Base-by-base conservation (phyloP, 2,329 filamentous ascomycete species). In the Gremmenia infestans region DNA sequence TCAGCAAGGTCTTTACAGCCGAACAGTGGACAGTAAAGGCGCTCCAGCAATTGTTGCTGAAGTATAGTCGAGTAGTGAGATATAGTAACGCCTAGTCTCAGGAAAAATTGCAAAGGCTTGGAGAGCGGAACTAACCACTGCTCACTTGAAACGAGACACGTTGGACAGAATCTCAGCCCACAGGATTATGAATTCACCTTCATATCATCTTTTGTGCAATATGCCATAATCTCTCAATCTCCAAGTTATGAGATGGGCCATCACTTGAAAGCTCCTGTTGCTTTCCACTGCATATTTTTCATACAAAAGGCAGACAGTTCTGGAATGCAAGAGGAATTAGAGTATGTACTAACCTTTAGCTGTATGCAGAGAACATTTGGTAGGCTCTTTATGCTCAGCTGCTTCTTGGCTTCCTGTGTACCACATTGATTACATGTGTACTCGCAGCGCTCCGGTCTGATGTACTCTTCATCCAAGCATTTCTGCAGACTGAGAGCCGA, bases 331-430 rank as follows among this genome's bases (percentile, higher is more conserved):
- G 32, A 25, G 5, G 43, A 35, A 35, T 46, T 15, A 22, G 19
- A 28, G 22, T 3, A 3, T 48, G 43, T 11, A 66, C 74, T 57
- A 71, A 91, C 90, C 81, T 97, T 97, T 40, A 97, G 80, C 68
- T 97, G 93, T 68, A 97, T 89, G 32, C 91, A 91, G 23, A 97
- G 75, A 6, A 96, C 91, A 40, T 94, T 93, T 0, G 93, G 93
- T 36, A 97, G 73, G 58, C 86, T 83, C 70, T 91, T 91, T 60
- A 97, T 89, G 62, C 85, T 89, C 53, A 95, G 81, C 66, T 94
- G 88, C 70, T 96, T 90, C 53, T 85, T 87, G 1, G 91, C 91
- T 67, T 91, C 87, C 68, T 92, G 88, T 28, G 82, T 85, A 40
- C 81, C 83, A 57, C 93, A 97, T 60, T 83, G 89, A 63, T 86